Conservation (phyloP, 2,329 filamentous ascomycete genomes). For the Paecilomyces niveus region DNA sequence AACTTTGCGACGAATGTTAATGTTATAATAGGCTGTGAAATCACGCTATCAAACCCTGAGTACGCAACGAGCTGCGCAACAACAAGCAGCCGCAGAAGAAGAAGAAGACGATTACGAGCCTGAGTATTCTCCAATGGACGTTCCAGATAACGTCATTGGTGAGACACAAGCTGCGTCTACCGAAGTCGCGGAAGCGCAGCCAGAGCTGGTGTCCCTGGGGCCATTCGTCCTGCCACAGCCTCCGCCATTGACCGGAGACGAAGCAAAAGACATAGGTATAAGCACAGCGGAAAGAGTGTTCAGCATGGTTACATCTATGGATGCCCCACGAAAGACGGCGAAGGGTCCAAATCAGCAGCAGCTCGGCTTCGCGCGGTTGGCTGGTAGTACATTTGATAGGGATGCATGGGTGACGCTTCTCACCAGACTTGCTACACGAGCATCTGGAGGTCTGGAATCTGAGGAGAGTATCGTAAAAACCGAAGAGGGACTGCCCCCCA, state of each 20-base stretch:
- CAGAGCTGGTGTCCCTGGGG: conserved; percentile 54
- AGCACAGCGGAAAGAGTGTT: conserved; percentile 72
- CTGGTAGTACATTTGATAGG: conserved; percentile 73
- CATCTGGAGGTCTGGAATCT: conserved; percentile 62
- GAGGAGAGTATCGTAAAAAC: conserved; percentile 23
- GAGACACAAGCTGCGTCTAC: conserved; percentile 66
- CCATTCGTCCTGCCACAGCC: conserved; percentile 76
- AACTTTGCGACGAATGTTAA: conserved; percentile 7
- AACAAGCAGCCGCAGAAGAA: conserved; percentile 35
- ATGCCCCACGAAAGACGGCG: conserved; percentile 55
- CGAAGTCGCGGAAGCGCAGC: conserved; percentile 64
- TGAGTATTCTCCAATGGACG: conserved; percentile 68
- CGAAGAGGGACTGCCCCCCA: conserved; percentile 17
- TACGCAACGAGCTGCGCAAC: conserved; percentile 28
- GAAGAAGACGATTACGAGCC: conserved; percentile 94
- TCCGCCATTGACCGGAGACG: conserved; percentile 62
- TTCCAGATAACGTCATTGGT: conserved; percentile 15
- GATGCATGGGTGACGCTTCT: conserved; percentile 90
- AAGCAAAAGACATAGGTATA: conserved; percentile 67
- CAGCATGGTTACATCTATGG: conserved; percentile 64
- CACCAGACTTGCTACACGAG: conserved; percentile 74
- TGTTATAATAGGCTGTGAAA: conserved; percentile 27
- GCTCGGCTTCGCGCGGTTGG: conserved; percentile 73
- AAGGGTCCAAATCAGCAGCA: conserved; percentile 44
- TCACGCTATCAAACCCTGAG: conserved; percentile 30